Evolutionary conservation across 1,284 basidiomycete genomes (phyloP).

Genomic region (Fistulinella cinereoalba): DNA sequence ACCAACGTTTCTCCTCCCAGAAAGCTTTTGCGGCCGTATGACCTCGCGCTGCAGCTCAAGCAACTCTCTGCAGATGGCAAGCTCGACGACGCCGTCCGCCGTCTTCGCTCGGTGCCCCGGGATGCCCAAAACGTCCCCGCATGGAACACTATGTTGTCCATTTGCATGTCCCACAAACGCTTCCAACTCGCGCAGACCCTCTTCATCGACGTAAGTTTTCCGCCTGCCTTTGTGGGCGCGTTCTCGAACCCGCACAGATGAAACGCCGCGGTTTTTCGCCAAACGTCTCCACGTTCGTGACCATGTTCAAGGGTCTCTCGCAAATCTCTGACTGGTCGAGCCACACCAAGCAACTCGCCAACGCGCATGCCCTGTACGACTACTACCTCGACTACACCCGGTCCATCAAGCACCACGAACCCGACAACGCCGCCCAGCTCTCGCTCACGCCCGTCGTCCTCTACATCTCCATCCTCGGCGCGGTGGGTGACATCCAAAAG

Average conservation of each 20-base stretch:
- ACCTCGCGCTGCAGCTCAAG: constrained; percentile 55
- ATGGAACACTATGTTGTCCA: constrained; percentile 73
- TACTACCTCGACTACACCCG: constrained; percentile 49
- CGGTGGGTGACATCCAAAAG: constrained; percentile 53
- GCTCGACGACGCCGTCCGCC: constrained; percentile 55
- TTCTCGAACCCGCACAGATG: constrained; percentile 50
- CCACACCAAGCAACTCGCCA: constrained; percentile 55
- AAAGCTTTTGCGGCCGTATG: constrained; percentile 52
- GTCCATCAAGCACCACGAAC: constrained; percentile 47
- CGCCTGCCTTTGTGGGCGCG: background rate
- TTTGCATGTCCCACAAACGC: constrained; percentile 51
- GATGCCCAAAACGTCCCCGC: constrained; percentile 68
- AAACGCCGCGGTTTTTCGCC: constrained; percentile 73
- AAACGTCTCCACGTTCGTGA: constrained; percentile 59
- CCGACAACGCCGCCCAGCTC: constrained; percentile 43
- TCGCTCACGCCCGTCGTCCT: constrained; percentile 46
- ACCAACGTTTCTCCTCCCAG: constrained; percentile 1
- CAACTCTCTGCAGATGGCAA: constrained; percentile 51
- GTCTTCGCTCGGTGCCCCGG: constrained; percentile 60
- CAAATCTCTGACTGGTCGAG: constrained; percentile 56
- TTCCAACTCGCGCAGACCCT: constrained; percentile 58
- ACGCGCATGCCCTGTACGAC: constrained; percentile 57
- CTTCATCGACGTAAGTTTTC: constrained; percentile 59
- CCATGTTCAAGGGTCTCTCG: constrained; percentile 59
- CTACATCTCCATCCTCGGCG: constrained; percentile 65